A percentile compares a stretch with the other conserved stretches of the same genome.
Evolutionary conservation across 2,329 filamentous ascomycete genomes (phyloP).

Genomic region (Exophiala xenobiotica): DNA sequence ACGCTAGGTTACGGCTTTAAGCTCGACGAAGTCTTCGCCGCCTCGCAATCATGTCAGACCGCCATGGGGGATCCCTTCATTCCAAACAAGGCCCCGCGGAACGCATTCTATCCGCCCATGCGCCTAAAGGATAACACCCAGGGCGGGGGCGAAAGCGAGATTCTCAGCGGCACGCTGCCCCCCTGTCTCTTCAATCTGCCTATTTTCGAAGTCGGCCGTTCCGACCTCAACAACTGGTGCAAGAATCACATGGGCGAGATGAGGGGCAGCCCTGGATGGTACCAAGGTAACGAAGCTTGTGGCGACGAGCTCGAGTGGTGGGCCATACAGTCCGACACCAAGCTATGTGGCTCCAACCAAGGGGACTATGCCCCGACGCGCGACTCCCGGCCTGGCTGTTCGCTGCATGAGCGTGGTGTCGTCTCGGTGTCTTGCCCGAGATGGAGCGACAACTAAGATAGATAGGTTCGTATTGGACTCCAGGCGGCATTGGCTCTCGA

Average conservation of each 20-base stretch:
- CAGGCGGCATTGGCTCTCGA: too few relatives aligned
- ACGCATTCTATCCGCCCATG: neutral
- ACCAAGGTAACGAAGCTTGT: neutral
- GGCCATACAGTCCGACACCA: neutral
- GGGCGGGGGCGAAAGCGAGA: neutral
- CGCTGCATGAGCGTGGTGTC: neutral
- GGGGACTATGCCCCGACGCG: neutral
- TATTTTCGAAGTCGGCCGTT: neutral
- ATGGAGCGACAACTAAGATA: neutral
- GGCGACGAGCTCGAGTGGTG: neutral
- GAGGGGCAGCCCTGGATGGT: neutral
- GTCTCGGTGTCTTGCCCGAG: neutral
- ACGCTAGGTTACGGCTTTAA: neutral
- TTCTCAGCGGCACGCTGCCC: neutral
- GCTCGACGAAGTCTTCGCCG: neutral
- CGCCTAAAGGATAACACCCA: neutral
- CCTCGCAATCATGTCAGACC: neutral
- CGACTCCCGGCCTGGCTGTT: neutral
- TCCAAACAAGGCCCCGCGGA: neutral
- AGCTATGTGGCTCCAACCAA: neutral
- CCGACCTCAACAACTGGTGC: neutral
- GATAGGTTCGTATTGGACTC: too few relatives aligned
- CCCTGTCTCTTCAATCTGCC: neutral
- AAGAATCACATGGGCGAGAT: neutral
- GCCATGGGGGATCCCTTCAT: neutral